Percentiles rank a stretch among this genome's conserved stretches.
Evolutionary conservation across 192 early-diverging fungal species (phyloP).

Genomic region (Piromyces sp.): DNA sequence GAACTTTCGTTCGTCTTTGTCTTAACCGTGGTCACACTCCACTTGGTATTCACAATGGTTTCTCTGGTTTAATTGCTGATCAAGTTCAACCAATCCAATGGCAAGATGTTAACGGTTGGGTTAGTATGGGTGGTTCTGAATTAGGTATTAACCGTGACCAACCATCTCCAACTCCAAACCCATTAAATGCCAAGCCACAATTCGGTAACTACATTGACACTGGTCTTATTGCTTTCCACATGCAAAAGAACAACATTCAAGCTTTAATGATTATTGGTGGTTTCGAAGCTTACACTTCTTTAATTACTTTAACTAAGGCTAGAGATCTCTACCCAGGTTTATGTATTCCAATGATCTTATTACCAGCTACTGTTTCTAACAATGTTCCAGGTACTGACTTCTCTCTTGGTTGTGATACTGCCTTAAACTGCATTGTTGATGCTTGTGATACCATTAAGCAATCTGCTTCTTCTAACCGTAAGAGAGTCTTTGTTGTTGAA

Average conservation of each 20-base stretch:
- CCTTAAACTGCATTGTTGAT: slow-evolving; percentile 80
- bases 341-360: slow-evolving; percentile 77
- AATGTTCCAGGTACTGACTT: slow-evolving; percentile 95
- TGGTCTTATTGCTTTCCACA: slow-evolving; percentile 77
- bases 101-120: slow-evolving; percentile 79
- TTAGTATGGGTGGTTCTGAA: slow-evolving; percentile 75
- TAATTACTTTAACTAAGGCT: slow-evolving; percentile 49
- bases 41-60: slow-evolving; percentile 82
- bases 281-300: slow-evolving; percentile 79
- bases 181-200: not conserved
- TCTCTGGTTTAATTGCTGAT: slow-evolving; percentile 69
- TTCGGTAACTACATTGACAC: slow-evolving; percentile 33
- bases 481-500: slow-evolving; percentile 91
- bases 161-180: slow-evolving; percentile 39
- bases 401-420: slow-evolving; percentile 86
- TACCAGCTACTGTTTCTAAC: slow-evolving; percentile 92
- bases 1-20: slow-evolving; percentile 63
- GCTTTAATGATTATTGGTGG: slow-evolving; percentile 88
- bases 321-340: slow-evolving; percentile 75
- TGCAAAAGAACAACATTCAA: slow-evolving; percentile 81
- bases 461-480: slow-evolving; percentile 72
- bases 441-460: slow-evolving; percentile 83
- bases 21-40: slow-evolving; percentile 75
- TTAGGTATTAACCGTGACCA: slow-evolving; percentile 89
- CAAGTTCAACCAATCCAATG: slow-evolving; percentile 61